Percentiles rank a stretch among this genome's conserved stretches.
These are phyloP conservation scores for Phytophthora sp. DNA, from an alignment of 352 stramenopile genomes.

Conservation along the genomic window DNA sequence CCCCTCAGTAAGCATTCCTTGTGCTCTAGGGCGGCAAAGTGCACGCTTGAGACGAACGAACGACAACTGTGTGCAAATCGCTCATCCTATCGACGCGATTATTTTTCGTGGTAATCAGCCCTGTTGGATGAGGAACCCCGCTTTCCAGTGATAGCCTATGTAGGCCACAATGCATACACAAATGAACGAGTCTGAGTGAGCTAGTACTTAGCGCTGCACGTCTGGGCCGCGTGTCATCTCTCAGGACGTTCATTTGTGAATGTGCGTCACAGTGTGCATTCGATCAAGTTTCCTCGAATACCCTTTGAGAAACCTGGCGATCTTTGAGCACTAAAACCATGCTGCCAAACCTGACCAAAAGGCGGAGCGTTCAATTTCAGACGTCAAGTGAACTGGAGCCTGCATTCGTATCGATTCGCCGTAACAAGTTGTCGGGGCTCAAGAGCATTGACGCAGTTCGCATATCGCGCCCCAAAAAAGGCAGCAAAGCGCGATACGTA, in stretches of 20 bases:
- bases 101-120: not conserved
- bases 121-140: not conserved
- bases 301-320: not conserved
- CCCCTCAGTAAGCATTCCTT: too few species aligned
- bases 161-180: too few species aligned
- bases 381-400: not conserved
- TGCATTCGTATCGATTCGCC: conserved; percentile 3
- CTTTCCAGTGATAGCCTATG: too few species aligned
- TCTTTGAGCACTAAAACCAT: not conserved
- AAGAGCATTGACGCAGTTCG: conserved; percentile 1
- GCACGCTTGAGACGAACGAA: too few species aligned
- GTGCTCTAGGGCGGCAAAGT: too few species aligned
- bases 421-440: conserved; percentile 6
- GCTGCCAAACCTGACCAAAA: conserved; percentile 13
- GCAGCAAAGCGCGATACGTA: not conserved
- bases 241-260: not conserved
- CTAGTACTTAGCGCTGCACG: too few species aligned
- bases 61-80: not conserved
- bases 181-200: too few species aligned
- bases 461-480: not conserved
- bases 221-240: not conserved
- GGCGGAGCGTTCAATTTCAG: conserved; percentile 10
- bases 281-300: not conserved
- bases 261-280: not conserved
- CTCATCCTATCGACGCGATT: not conserved